A percentile compares a stretch with the other conserved stretches of the same genome.
Conservation (phyloP, 1,284 basidiomycete genomes). For the Hortiboletus rubellus region DNA sequence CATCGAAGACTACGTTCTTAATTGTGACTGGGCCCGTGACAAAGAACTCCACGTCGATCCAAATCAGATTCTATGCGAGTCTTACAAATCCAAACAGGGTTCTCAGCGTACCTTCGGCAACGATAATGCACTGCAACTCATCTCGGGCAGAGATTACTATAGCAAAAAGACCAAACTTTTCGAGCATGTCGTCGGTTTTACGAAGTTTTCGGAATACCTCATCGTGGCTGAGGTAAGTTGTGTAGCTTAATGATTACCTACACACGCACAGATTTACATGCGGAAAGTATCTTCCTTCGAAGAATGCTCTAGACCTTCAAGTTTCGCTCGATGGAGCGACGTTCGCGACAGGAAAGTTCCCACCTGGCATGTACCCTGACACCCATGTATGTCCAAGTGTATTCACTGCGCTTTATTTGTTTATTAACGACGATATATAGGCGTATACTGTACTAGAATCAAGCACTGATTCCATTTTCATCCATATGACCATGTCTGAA, state of each 20-base stretch:
- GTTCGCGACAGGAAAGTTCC: slow-evolving; percentile 88
- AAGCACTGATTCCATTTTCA: slow-evolving; percentile 88
- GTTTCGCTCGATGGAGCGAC: slow-evolving; percentile 88
- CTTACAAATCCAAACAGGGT: slow-evolving; percentile 81
- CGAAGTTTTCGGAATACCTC: slow-evolving; percentile 95
- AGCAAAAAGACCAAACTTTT: slow-evolving; percentile 75
- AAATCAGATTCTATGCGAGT: slow-evolving; percentile 91
- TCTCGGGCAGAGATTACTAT: slow-evolving; percentile 81
- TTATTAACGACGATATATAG: slow-evolving; percentile 36
- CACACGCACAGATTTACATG: neutral
- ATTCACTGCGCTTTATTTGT: neutral
- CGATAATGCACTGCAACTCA: slow-evolving; percentile 75
- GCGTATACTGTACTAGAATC: slow-evolving; percentile 96
- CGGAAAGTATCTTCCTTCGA: slow-evolving; percentile 57
- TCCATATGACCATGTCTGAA: slow-evolving; percentile 93
- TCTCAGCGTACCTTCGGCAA: slow-evolving; percentile 62
- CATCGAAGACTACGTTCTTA: slow-evolving; percentile 86
- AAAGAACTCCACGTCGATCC: slow-evolving; percentile 77
- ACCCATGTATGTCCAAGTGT: slow-evolving; percentile 64
- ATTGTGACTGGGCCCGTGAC: slow-evolving; percentile 92
- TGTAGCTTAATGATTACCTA: neutral
- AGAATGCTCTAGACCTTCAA: slow-evolving; percentile 73
- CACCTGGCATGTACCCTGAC: slow-evolving; percentile 84
- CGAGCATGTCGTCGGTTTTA: slow-evolving; percentile 87
- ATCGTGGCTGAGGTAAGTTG: slow-evolving; percentile 85